These are phyloP conservation scores for Medicago arabica DNA, from an alignment of 306 rosid genomes.

Conservation along the genomic window DNA sequence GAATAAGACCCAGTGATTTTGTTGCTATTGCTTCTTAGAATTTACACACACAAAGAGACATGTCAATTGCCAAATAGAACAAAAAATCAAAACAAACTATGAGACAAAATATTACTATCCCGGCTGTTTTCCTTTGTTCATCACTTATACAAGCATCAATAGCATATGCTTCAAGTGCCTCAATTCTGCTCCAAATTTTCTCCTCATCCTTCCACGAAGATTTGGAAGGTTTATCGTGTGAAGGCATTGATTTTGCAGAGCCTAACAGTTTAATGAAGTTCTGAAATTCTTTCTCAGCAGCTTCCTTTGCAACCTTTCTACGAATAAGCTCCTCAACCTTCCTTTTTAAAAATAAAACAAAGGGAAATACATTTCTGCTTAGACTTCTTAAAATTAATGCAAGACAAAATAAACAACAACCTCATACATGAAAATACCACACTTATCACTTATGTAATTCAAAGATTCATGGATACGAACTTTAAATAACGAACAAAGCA, in stretches of 20 bases:
- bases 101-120: constrained; percentile 61
- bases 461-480: constrained; percentile 15
- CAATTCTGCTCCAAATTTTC: constrained; percentile 68
- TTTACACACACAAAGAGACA: constrained; percentile 12
- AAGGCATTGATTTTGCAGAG: constrained; percentile 77
- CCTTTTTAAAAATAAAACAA: constrained; percentile 41
- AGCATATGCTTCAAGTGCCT: constrained; percentile 83
- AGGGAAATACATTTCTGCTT: constrained; percentile 14
- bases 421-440: constrained; percentile 15
- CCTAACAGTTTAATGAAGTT: constrained; percentile 68
- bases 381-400: constrained; percentile 14
- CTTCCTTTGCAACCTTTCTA: constrained; percentile 79
- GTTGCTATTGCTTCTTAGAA: constrained; percentile 6
- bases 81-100: constrained; percentile 42
- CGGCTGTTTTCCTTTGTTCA: constrained; percentile 83
- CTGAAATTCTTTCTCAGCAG: constrained; percentile 77
- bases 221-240: constrained; percentile 72
- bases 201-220: constrained; percentile 77
- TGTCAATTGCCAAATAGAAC: constrained; percentile 1
- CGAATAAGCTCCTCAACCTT: constrained; percentile 88
- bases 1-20: not conserved
- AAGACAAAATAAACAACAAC: constrained; percentile 23
- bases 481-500: constrained; percentile 31
- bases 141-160: constrained; percentile 75
- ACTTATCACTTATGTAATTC: constrained; percentile 10